A percentile compares a stretch with the other conserved stretches of the same genome.
These are phyloP conservation scores for Candida bentonensis DNA, from an alignment of 805 yeast genomes.

Conservation along the genomic window DNA sequence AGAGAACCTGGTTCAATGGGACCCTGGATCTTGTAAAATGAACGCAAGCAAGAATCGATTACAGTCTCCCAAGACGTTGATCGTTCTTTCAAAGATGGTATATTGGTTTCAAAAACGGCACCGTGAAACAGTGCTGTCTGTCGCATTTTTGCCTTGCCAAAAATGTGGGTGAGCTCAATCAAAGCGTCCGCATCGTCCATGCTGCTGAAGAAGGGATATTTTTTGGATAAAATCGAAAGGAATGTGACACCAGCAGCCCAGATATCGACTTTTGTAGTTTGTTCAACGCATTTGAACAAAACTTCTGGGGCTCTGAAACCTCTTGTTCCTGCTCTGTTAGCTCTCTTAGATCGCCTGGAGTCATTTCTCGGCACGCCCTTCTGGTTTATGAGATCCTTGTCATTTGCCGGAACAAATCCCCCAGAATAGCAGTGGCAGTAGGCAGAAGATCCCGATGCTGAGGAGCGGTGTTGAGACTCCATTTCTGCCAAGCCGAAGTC, in stretches of 20 bases:
- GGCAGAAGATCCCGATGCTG: neutral
- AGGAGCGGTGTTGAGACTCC: constrained; percentile 17
- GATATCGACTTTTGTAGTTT: constrained; percentile 66
- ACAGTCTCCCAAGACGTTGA: constrained; percentile 28
- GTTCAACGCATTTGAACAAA: constrained; percentile 70
- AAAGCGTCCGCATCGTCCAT: constrained; percentile 88
- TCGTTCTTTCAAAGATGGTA: constrained; percentile 35
- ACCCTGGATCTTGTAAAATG: neutral
- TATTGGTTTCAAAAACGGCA: constrained; percentile 59
- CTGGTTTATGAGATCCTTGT: neutral
- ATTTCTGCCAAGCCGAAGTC: constrained; percentile 88
- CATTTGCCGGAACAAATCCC: neutral
- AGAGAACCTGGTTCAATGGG: neutral
- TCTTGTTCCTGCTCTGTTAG: constrained; percentile 93
- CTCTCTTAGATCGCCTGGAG: constrained; percentile 75
- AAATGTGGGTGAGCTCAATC: constrained; percentile 67
- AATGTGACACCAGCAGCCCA: constrained; percentile 92
- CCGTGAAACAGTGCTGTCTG: constrained; percentile 80
- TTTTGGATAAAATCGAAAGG: constrained; percentile 56
- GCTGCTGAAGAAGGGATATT: constrained; percentile 90
- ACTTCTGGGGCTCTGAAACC: constrained; percentile 95
- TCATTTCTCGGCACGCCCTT: constrained; percentile 52
- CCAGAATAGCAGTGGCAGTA: neutral
- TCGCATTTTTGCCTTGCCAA: constrained; percentile 61
- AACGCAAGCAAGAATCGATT: constrained; percentile 18